Evolutionary conservation across 495 filamentous ascomycete genomes (phyloP), one percentile per base, ranked within the genome.

Genomic region (Penicillium flavigenum): DNA sequence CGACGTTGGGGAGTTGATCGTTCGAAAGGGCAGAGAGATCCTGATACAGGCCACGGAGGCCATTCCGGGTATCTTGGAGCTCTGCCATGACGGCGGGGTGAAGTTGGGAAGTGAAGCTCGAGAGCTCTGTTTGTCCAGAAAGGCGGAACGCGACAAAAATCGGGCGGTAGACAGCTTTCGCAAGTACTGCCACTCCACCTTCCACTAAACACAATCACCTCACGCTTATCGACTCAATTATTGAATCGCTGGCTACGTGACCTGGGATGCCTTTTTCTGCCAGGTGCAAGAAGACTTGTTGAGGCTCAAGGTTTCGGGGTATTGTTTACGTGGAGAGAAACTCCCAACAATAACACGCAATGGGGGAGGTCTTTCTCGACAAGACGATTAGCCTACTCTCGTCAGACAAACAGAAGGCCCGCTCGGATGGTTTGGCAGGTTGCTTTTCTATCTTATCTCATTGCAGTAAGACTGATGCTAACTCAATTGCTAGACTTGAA

Each of bases 1-100:
- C 85, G 54, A 87, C 68, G 58, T 83, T 87, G 31, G 78, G 77
- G 46, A 88, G 73, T 39, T 80, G 80, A 22, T 79, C 76, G 51
- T 88, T 81, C 43, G 80, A 77, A 47, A 92, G 75, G 46, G 85
- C 83, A 58, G 85, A 73, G 49, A 96, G 81, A 70, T 96, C 91
- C 63, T 84, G 82, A 69, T 92, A 88, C 47, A 96, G 80, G 70
- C 81, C 86, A 69, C 87, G 84, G 58, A 96, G 83, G 70, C 80
- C 80, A 58, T 83, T 84, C 67, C 91, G 77, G 54, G 77, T 80
- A 63, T 82, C 81, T 54, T 79, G 68, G 46, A 85, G 83, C 65
- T 84, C 83, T 90, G 65, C 63, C 69, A 70, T 67, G 50, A 61
- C 56, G 57, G 65, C 50, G 59, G 56, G 61, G 59, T 55, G 63